Evolutionary conservation across 371 early-diverging fungal species (phyloP).

Genomic region (Rhizopus arrhizus): DNA sequence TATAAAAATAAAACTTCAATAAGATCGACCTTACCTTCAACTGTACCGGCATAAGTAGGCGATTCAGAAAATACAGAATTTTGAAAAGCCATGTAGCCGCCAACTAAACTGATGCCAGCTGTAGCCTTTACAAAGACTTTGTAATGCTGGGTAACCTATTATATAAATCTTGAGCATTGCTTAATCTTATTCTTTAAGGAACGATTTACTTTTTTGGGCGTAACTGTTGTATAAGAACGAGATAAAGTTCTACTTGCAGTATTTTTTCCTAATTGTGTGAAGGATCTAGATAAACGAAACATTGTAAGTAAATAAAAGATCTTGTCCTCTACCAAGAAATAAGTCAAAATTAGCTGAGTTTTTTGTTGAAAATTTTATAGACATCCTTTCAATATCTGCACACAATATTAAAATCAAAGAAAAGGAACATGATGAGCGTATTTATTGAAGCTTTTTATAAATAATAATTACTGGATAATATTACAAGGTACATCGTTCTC

Average conservation of each 20-base stretch:
- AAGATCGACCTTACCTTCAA: slow-evolving; percentile 32
- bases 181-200: not conserved
- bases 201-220: not conserved
- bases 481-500: no score
- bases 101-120: not conserved
- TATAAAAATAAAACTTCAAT: not conserved
- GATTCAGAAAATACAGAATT: slow-evolving; percentile 28
- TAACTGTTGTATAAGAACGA: not conserved
- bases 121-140: not conserved
- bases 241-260: not conserved
- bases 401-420: no score
- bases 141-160: not conserved
- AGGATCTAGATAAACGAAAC: not conserved
- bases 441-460: no score
- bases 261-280: not conserved
- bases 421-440: no score
- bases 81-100: slow-evolving; percentile 11
- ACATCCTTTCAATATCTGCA: no score
- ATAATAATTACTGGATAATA: no score
- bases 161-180: not conserved
- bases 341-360: not conserved
- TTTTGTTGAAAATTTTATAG: not conserved
- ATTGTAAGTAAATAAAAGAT: not conserved
- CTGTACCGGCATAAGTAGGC: slow-evolving; percentile 36
- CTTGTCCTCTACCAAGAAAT: not conserved